These are phyloP conservation scores for Rhizophora apiculata DNA, from an alignment of 345 rosid genomes.

Conservation along the genomic window DNA sequence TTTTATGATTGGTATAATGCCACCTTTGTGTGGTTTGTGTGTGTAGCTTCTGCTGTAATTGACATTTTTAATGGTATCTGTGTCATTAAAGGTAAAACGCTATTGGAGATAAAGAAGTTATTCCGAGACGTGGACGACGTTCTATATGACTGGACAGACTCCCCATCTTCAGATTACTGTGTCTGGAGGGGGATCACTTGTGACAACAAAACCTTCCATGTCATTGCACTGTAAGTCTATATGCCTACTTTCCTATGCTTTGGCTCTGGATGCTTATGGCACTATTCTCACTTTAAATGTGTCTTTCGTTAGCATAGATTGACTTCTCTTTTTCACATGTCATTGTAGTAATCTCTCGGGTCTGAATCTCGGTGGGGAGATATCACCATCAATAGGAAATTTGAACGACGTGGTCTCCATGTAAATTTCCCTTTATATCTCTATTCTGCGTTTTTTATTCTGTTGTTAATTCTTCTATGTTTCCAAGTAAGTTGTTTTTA, in stretches of 20 bases:
- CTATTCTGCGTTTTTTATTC: conserved; percentile 6
- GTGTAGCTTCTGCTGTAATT: no score
- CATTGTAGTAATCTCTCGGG: conserved; percentile 77
- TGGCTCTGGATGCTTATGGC: neutral
- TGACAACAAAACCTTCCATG: conserved; percentile 78
- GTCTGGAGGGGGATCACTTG: conserved; percentile 92
- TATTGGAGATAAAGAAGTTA: conserved; percentile 92
- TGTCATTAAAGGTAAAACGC: conserved; percentile 49
- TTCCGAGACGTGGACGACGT: conserved; percentile 88
- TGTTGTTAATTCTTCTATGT: neutral
- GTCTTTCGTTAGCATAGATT: neutral
- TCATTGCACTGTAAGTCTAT: conserved; percentile 70
- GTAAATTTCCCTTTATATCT: conserved; percentile 34
- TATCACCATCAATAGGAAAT: conserved; percentile 84
- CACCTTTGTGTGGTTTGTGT: no score
- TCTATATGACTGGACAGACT: conserved; percentile 85
- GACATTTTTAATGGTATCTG: no score
- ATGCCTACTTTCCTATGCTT: neutral
- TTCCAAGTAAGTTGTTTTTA: no score
- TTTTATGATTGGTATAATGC: no score
- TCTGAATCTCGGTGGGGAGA: conserved; percentile 91
- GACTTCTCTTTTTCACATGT: conserved; percentile 18
- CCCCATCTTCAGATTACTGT: conserved; percentile 83
- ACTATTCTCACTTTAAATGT: no score
- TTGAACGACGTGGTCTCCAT: conserved; percentile 62